Evolutionary conservation across 768 basidiomycete genomes (phyloP).

Genomic region (Termitomyces sp.): DNA sequence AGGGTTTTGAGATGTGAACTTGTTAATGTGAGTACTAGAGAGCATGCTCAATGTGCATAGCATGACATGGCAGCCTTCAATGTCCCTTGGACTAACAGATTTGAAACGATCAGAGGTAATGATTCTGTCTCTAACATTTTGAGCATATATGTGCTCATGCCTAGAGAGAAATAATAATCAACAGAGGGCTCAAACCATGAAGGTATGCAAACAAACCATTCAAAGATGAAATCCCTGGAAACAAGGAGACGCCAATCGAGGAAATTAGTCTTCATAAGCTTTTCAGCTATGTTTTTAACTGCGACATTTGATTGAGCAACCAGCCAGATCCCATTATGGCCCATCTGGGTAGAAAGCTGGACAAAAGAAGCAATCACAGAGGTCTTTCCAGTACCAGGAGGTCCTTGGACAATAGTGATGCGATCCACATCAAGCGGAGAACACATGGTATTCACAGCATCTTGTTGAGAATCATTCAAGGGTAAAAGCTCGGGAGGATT

Average conservation of each 20-base stretch:
- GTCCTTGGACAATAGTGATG: constrained; percentile 45
- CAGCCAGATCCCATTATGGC: constrained; percentile 61
- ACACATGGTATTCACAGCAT: constrained; percentile 44
- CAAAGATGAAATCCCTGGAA: constrained; percentile 58
- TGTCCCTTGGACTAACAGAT: constrained; percentile 11
- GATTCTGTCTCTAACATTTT: constrained; percentile 36
- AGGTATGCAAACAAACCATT: constrained; percentile 42
- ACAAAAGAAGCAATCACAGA: constrained; percentile 67
- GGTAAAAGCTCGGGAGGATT: constrained; percentile 7
- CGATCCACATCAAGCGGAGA: constrained; percentile 27
- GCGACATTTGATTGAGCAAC: constrained; percentile 84
- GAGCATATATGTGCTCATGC: constrained; percentile 75
- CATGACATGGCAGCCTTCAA: constrained; percentile 48
- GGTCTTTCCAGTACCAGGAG: constrained; percentile 71
- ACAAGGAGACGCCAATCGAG: constrained; percentile 61
- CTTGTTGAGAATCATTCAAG: constrained; percentile 43
- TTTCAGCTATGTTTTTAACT: constrained; percentile 86
- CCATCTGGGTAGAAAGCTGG: constrained; percentile 33
- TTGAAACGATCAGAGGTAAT: constrained; percentile 44
- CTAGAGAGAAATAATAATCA: constrained; percentile 28
- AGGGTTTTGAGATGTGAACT: constrained; percentile 33
- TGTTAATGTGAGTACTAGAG: constrained; percentile 31
- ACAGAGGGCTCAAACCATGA: neutral
- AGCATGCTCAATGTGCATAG: constrained; percentile 80
- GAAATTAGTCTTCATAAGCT: constrained; percentile 53